A percentile compares a stretch with the other conserved stretches of the same genome.
Conservation (phyloP, 139 green algal genomes). For the Picochlorum sp. region DNA sequence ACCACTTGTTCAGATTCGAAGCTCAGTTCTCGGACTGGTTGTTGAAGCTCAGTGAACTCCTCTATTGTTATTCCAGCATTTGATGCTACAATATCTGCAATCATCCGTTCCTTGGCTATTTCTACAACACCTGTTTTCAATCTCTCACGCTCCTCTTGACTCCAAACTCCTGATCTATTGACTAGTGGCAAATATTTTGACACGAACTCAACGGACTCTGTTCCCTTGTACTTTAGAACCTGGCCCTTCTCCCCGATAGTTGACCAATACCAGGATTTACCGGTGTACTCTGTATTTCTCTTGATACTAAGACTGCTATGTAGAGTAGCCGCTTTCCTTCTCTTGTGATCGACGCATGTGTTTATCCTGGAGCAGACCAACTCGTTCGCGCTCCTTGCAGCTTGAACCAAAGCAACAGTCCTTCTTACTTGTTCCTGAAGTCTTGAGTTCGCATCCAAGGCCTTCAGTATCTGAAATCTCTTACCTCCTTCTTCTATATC, state of each 20-base stretch:
- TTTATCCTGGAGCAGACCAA: too few relatives aligned
- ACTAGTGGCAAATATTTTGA: neutral
- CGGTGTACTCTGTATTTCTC: neutral
- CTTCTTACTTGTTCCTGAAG: neutral
- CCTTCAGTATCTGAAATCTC: too few relatives aligned
- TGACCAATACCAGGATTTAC: constrained; percentile 5
- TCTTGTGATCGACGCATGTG: neutral
- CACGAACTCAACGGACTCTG: neutral
- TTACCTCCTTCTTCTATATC: too few relatives aligned
- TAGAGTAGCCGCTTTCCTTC: neutral
- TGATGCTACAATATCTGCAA: neutral
- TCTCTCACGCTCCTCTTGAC: constrained; percentile 12
- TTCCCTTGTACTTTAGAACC: neutral
- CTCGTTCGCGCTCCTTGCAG: neutral
- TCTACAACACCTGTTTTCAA: constrained; percentile 18
- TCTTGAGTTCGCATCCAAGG: neutral
- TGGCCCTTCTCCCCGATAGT: neutral
- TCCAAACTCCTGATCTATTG: neutral
- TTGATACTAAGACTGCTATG: neutral
- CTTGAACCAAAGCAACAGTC: neutral
- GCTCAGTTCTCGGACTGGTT: constrained; percentile 5
- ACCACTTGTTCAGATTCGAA: constrained; percentile 3
- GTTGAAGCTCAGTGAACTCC: constrained; percentile 3
- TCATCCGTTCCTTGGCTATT: constrained; percentile 8
- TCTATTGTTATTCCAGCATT: constrained; percentile 6